Conservation (phyloP, 345 rosid genomes). For the Acer negundo region DNA sequence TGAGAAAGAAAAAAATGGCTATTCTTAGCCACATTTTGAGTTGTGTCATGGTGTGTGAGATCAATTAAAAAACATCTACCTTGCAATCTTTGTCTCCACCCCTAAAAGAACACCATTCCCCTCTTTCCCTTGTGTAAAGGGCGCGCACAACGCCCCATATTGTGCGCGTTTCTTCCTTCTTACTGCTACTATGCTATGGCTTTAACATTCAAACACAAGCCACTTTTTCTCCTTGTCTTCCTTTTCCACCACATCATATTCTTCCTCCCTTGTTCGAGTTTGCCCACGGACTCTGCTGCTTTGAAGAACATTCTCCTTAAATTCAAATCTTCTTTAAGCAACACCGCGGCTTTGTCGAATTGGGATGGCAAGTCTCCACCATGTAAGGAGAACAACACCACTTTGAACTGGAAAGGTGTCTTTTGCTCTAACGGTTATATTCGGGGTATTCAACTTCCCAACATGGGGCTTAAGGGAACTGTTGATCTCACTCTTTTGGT, state of each 20-base stretch:
- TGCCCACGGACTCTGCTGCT: conserved; percentile 32
- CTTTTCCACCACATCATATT: neutral
- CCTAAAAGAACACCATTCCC: conserved; percentile 2
- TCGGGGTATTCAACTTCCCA: conserved; percentile 72
- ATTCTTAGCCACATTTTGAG: neutral
- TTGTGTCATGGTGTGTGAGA: neutral
- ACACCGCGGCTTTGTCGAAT: conserved; percentile 29
- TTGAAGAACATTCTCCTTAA: conserved; percentile 37
- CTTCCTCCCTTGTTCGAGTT: conserved; percentile 23
- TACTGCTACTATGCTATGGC: conserved; percentile 16
- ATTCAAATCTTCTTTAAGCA: conserved; percentile 54
- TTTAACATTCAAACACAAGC: neutral
- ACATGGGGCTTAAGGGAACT: conserved; percentile 53
- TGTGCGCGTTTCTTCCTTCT: conserved; percentile 43
- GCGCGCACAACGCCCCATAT: conserved; percentile 62
- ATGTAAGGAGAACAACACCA: conserved; percentile 25
- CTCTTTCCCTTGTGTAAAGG: conserved; percentile 41
- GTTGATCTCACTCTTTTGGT: conserved; percentile 44
- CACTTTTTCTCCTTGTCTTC: neutral
- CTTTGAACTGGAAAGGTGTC: conserved; percentile 57
- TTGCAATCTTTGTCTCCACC: conserved; percentile 1
- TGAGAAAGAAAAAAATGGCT: neutral
- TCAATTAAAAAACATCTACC: neutral
- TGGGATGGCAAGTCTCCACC: conserved; percentile 45
- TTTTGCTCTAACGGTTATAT: conserved; percentile 44